These are phyloP conservation scores for Zasmidium citrigriseum DNA, from an alignment of 2,329 filamentous ascomycete genomes.

Conservation along the genomic window DNA sequence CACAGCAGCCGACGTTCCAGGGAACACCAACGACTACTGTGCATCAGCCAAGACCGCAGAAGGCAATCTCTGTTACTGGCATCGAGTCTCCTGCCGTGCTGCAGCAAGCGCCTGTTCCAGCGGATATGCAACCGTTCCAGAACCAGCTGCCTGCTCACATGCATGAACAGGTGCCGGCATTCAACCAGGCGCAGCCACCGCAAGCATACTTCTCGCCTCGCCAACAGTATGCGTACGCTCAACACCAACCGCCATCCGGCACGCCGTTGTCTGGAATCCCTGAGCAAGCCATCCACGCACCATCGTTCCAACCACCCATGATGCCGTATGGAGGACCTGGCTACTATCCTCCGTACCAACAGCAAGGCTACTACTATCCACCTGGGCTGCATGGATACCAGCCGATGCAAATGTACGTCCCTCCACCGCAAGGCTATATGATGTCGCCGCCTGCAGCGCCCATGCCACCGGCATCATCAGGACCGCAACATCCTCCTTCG, in stretches of 20 bases:
- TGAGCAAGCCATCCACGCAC: slow-evolving; percentile 86
- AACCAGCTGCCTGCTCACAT: slow-evolving; percentile 86
- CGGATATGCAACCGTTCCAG: slow-evolving; percentile 84
- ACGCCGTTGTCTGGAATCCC: slow-evolving; percentile 91
- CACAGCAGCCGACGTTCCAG: slow-evolving; percentile 59
- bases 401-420: slow-evolving; percentile 35
- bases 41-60: slow-evolving; percentile 94
- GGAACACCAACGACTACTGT: slow-evolving; percentile 70
- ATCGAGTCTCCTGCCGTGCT: slow-evolving; percentile 79
- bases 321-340: slow-evolving; percentile 61
- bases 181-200: slow-evolving; percentile 37
- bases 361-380: slow-evolving; percentile 67
- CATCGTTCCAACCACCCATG: slow-evolving; percentile 73
- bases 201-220: slow-evolving; percentile 53
- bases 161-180: slow-evolving; percentile 46
- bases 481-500: slow-evolving; percentile 24
- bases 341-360: slow-evolving; percentile 59
- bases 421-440: slow-evolving; percentile 32
- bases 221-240: slow-evolving; percentile 58
- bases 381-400: slow-evolving; percentile 34
- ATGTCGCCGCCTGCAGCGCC: slow-evolving; percentile 39
- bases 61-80: slow-evolving; percentile 86
- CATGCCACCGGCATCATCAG: slow-evolving; percentile 18
- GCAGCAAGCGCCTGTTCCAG: slow-evolving; percentile 49
- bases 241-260: slow-evolving; percentile 69